Conservation (phyloP, 768 basidiomycete species). For the Lyophyllum shimeji region DNA sequence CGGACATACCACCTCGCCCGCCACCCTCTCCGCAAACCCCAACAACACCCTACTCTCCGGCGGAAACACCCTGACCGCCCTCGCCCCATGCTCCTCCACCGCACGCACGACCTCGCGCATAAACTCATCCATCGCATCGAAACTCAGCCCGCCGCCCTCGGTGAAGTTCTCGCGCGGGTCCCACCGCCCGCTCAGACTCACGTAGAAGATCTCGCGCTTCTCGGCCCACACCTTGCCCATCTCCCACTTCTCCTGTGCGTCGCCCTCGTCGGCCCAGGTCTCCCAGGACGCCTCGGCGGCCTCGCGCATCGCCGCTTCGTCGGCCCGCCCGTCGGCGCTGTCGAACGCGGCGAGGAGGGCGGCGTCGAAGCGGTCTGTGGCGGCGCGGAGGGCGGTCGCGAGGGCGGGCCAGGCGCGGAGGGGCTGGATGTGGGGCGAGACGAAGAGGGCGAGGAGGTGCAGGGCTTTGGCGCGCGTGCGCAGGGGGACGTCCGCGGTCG, state of each 20-base stretch:
- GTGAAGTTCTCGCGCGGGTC: conserved; percentile 81
- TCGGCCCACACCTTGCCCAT: conserved; percentile 95
- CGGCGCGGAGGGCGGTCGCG: conserved; percentile 64
- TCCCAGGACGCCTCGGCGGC: conserved; percentile 87
- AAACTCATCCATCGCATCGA: conserved; percentile 92
- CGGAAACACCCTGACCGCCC: conserved; percentile 88
- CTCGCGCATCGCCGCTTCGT: conserved; percentile 78
- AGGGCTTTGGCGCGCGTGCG: conserved; percentile 66
- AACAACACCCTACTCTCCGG: conserved; percentile 73
- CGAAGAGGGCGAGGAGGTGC: conserved; percentile 70
- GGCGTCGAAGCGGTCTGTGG: conserved; percentile 88
- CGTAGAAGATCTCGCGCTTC: conserved; percentile 92
- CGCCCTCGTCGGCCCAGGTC: conserved; percentile 46
- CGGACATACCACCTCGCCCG: conserved; percentile 73
- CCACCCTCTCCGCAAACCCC: conserved; percentile 81
- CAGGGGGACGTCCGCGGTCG: conserved; percentile 31
- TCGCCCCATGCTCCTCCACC: conserved; percentile 71
- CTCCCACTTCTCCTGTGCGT: conserved; percentile 67
- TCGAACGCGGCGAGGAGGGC: conserved; percentile 87
- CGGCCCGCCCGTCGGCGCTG: conserved; percentile 67
- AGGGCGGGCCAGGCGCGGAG: conserved; percentile 65
- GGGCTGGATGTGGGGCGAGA: conserved; percentile 71
- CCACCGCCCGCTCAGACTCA: conserved; percentile 76
- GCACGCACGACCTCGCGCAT: conserved; percentile 67
- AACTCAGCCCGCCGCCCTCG: conserved; percentile 68